Evolutionary conservation across 75 land plant genomes (phyloP), one percentile per base, ranked within the genome.

Genomic region (Cunninghamia lanceolata): DNA sequence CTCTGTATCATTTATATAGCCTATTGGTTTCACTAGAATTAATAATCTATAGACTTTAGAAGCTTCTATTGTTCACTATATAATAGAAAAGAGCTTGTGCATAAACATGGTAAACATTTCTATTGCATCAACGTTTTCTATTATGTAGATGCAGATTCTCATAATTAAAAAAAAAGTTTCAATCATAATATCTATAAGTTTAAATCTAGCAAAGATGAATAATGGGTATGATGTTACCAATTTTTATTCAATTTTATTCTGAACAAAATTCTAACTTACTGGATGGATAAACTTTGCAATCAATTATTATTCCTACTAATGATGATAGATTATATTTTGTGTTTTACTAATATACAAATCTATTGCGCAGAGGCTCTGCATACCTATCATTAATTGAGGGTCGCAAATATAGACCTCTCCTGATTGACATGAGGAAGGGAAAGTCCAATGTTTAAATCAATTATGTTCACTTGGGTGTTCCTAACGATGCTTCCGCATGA

Each of bases 391-490:
- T 82, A 96, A 91, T 68, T 96, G 96, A 25, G 86, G 63, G 0
- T 96, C 99, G 0, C 96, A 85, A 71, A 95, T 91, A 89, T 97
- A 96, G 75, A 96, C 95, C 84, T 96, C 99, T 4, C 99, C 99
- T 13, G 94, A 90, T 54, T 93, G 93, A 82, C 93, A 45, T 85
- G 84, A 34, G 88, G 83, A 66, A 96, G 90, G 9, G 99, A 96
- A 71, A 85, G 53, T 2, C 96, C 94, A 16, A 96, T 95, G 50
- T 93, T 94, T 5, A 94, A 91, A 39, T 96, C 96, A n/a, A 95
- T 83, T 66, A 96, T 88, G 85, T 96, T 96, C 68, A 95, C 87
- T 80, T 94, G 94, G 9, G 99, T 94, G 82, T 96, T 96, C 28
- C 99, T 78, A n/a, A 96, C 95, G 0, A 96, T 93, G 0, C 90